A percentile compares a stretch with the other conserved stretches of the same genome.
Conservation (phyloP, 306 rosid genomes). For the Glycine latifolia region DNA sequence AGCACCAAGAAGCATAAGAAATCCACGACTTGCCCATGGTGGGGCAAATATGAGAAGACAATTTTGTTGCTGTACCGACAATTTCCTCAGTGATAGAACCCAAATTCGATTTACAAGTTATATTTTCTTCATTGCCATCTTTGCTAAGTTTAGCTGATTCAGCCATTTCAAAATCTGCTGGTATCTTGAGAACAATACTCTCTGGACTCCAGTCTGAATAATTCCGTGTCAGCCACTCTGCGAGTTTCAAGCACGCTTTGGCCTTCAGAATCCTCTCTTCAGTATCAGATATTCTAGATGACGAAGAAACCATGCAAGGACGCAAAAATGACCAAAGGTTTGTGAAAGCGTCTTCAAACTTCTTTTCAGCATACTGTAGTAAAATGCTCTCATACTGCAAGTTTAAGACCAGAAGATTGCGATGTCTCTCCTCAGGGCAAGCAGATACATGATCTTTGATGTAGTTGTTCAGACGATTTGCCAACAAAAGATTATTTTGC, state of each 20-base stretch:
- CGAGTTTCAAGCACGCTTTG: constrained; percentile 89
- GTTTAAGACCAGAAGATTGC: constrained; percentile 62
- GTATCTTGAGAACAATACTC: constrained; percentile 64
- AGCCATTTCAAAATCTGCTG: constrained; percentile 60
- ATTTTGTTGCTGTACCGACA: constrained; percentile 78
- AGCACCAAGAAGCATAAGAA: constrained; percentile 97
- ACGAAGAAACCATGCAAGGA: constrained; percentile 70
- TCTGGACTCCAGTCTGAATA: constrained; percentile 63
- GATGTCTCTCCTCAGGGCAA: constrained; percentile 63
- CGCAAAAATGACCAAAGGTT: constrained; percentile 83
- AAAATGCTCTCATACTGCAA: constrained; percentile 85
- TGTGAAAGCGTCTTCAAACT: constrained; percentile 84
- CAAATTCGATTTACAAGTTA: constrained; percentile 44
- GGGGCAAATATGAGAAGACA: constrained; percentile 85
- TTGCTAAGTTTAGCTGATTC: constrained; percentile 51
- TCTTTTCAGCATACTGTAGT: constrained; percentile 81
- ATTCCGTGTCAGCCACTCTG: constrained; percentile 76
- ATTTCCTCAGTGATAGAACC: constrained; percentile 74
- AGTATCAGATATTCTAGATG: constrained; percentile 50
- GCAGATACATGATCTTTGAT: constrained; percentile 61
- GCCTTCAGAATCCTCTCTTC: constrained; percentile 79
- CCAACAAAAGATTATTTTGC: constrained; percentile 73
- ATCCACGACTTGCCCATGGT: constrained; percentile 94
- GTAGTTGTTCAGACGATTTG: constrained; percentile 69
- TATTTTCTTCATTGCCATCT: constrained; percentile 50